Evolutionary conservation across 805 yeast species (phyloP).

Genomic region (Zygosaccharomyces bisporus): DNA sequence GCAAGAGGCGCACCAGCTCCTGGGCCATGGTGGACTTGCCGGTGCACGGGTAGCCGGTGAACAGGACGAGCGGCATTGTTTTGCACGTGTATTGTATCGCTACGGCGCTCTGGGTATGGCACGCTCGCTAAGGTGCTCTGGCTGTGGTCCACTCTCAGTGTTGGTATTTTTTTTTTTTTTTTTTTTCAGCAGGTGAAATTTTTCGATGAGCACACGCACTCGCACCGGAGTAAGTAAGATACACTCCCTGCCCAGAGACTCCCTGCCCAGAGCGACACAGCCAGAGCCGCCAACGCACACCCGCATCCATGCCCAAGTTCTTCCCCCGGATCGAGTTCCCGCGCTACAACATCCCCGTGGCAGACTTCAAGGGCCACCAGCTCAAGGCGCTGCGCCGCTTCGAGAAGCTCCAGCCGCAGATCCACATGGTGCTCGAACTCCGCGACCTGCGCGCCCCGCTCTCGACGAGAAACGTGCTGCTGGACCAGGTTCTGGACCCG

Average conservation of each 20-base stretch:
- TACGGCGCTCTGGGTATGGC: no score
- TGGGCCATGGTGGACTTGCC: slow-evolving; percentile 80
- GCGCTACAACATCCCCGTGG: slow-evolving; percentile 58
- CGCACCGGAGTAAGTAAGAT: no score
- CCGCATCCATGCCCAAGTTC: slow-evolving; percentile 38
- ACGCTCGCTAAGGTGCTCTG: no score
- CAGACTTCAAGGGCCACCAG: slow-evolving; percentile 91
- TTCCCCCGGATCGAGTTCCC: slow-evolving; percentile 74
- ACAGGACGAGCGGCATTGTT: slow-evolving; percentile 75
- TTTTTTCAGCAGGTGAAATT: not conserved
- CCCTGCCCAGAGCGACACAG: not conserved
- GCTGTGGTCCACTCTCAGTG: not conserved
- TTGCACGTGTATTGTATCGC: no score
- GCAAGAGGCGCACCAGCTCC: slow-evolving; percentile 47
- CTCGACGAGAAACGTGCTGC: slow-evolving; percentile 73
- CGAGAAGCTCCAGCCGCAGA: slow-evolving; percentile 66
- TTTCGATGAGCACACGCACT: not conserved
- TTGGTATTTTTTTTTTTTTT: not conserved
- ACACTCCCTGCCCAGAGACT: no score
- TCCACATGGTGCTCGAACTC: slow-evolving; percentile 78
- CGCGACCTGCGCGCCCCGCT: slow-evolving; percentile 89
- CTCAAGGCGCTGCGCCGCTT: slow-evolving; percentile 68
- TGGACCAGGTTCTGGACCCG: slow-evolving; percentile 57
- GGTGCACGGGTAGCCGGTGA: slow-evolving; percentile 81
- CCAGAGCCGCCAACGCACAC: not conserved